A percentile compares a stretch with the other conserved stretches of the same genome.
These are phyloP conservation scores for Ceratocystis diversiconidia DNA, from an alignment of 2,329 filamentous ascomycete genomes.

Conservation along the genomic window DNA sequence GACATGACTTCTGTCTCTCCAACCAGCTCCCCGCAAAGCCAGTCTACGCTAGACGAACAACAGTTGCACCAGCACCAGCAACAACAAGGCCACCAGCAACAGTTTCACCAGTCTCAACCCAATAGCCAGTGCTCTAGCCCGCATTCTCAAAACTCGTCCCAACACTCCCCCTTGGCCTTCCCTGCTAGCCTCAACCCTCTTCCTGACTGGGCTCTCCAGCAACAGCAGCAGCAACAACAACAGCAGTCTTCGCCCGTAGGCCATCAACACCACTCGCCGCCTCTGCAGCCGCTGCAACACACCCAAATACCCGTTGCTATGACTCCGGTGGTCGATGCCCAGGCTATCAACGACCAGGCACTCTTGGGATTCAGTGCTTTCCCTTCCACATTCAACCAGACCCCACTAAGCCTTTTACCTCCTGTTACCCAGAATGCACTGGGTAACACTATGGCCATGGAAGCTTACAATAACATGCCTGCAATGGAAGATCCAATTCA, in stretches of 20 bases:
- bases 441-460: conserved; percentile 41
- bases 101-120: conserved; percentile 11
- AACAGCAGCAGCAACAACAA: conserved; percentile 30
- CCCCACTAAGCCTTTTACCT: conserved; percentile 46
- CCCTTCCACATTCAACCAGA: conserved; percentile 38
- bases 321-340: conserved; percentile 18
- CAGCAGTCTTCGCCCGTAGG: conserved; percentile 32
- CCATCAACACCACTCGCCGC: conserved; percentile 27
- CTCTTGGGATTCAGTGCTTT: conserved; percentile 43
- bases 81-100: conserved; percentile 29
- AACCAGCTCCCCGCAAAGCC: conserved; percentile 32
- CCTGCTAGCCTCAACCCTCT: conserved; percentile 32
- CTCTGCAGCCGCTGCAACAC: conserved; percentile 29
- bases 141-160: conserved; percentile 32
- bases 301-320: conserved; percentile 24
- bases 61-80: conserved; percentile 23
- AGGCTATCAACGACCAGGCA: conserved; percentile 43
- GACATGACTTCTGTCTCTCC: conserved; percentile 35
- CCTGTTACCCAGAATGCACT: conserved; percentile 49
- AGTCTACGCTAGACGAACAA: conserved; percentile 27
- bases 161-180: conserved; percentile 37
- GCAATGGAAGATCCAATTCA: conserved; percentile 44
- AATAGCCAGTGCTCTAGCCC: conserved; percentile 39
- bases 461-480: conserved; percentile 49
- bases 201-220: conserved; percentile 47